Percentiles rank a stretch among this genome's conserved stretches.
phyloP scores from a whole-genome alignment of 805 yeast species.

The Osmozyma mogii region DNA sequence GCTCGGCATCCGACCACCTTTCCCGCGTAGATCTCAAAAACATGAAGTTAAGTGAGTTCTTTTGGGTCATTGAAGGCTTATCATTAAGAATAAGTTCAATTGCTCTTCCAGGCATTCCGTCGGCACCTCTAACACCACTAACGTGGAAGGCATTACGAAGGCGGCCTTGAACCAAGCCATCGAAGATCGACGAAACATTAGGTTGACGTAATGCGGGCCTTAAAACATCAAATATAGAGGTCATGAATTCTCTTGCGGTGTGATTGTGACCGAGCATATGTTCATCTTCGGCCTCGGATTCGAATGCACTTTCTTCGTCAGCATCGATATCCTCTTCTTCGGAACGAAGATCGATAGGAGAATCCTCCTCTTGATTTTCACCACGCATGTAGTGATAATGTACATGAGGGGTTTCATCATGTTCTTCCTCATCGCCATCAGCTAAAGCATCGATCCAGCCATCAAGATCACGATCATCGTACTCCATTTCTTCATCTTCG shows the following conservation, averaged over 20 bases:
- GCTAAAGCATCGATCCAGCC: not conserved
- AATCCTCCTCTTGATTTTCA: not conserved
- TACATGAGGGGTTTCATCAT: constrained; percentile 8
- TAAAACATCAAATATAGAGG: constrained; percentile 20
- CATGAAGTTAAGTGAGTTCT: constrained; percentile 11
- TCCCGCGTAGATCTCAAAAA: constrained; percentile 45
- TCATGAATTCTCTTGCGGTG: constrained; percentile 16
- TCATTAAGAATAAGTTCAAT: constrained; percentile 13
- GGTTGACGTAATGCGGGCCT: constrained; percentile 16
- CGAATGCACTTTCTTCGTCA: constrained; percentile 1
- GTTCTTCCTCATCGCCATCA: constrained; percentile 12
- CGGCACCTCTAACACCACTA: constrained; percentile 2
- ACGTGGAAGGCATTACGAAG: constrained; percentile 17
- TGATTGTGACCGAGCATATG: constrained; percentile 10
- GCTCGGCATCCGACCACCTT: constrained; percentile 59
- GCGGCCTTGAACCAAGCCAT: constrained; percentile 5
- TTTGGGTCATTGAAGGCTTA: constrained; percentile 4
- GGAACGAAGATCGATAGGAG: not conserved
- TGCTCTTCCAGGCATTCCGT: constrained; percentile 15
- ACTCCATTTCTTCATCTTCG: constrained; percentile 4
- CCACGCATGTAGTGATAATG: not conserved
- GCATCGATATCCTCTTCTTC: not conserved
- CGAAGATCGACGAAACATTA: constrained; percentile 12
- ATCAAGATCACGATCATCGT: constrained; percentile 14
- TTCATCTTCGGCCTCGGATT: not conserved